Percentiles rank a stretch among this genome's conserved stretches.
phyloP scores from a whole-genome alignment of 768 basidiomycete species.

The Nidularia sp. region DNA sequence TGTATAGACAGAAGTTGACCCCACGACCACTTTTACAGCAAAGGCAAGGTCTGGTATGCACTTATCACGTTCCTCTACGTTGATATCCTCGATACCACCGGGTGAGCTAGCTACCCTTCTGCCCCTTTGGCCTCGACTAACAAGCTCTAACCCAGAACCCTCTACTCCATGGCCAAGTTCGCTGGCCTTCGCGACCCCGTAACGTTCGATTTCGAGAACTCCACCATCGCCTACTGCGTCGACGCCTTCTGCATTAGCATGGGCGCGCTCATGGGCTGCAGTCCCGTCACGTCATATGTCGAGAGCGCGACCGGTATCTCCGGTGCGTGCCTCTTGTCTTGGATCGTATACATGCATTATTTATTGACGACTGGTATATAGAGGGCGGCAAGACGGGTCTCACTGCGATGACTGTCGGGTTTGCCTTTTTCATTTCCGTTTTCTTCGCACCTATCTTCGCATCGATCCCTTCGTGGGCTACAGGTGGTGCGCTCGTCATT shows the following conservation, averaged over 20 bases:
- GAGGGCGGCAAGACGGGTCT: slow-evolving; percentile 90
- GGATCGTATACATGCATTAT: not conserved
- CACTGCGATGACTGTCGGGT: slow-evolving; percentile 66
- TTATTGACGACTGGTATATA: slow-evolving; percentile 9
- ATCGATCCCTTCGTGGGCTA: slow-evolving; percentile 84
- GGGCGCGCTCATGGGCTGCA: slow-evolving; percentile 76
- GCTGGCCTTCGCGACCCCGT: slow-evolving; percentile 83
- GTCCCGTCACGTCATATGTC: slow-evolving; percentile 79
- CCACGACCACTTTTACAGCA: slow-evolving; percentile 27
- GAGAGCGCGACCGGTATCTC: slow-evolving; percentile 81
- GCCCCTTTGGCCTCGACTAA: not conserved
- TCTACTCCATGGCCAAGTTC: slow-evolving; percentile 90
- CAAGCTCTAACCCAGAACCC: slow-evolving; percentile 48
- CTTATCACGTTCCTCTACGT: slow-evolving; percentile 88
- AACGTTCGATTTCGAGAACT: slow-evolving; percentile 83
- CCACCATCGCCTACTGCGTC: slow-evolving; percentile 77
- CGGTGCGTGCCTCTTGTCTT: slow-evolving; percentile 31
- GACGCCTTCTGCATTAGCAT: slow-evolving; percentile 81
- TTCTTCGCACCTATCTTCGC: slow-evolving; percentile 91
- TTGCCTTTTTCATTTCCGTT: slow-evolving; percentile 78
- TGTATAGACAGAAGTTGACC: too few relatives aligned
- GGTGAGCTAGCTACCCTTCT: slow-evolving; percentile 17
- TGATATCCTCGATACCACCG: slow-evolving; percentile 67
- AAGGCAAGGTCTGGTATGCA: slow-evolving; percentile 83
- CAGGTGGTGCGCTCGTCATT: slow-evolving; percentile 80